Conservation (phyloP, 2,329 filamentous ascomycete species). For the Aspergillus sp. region DNA sequence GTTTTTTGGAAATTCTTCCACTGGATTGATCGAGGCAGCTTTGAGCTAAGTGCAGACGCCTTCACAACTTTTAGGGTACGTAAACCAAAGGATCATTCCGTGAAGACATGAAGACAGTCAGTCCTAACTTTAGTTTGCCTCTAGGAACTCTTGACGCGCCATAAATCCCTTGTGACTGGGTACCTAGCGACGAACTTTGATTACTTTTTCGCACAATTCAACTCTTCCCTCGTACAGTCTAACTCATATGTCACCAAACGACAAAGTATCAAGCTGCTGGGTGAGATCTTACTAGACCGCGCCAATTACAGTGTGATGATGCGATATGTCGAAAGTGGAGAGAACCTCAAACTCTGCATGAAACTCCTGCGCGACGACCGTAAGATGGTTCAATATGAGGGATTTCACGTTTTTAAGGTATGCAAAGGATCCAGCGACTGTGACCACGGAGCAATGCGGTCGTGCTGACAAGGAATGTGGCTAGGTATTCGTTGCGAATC, state of each 20-base stretch:
- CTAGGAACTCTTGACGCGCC: conserved; percentile 88
- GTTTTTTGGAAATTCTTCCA: conserved; percentile 97
- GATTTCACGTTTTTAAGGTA: conserved; percentile 97
- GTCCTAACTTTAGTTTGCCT: conserved; percentile 12
- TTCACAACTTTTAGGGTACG: conserved; percentile 94
- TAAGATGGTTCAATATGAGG: conserved; percentile 99
- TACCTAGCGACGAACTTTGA: conserved; percentile 91
- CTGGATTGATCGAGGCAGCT: conserved; percentile 95
- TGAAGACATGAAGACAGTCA: neutral
- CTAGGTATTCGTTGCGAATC: conserved; percentile 93
- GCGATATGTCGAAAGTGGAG: conserved; percentile 88
- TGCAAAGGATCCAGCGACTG: conserved; percentile 5
- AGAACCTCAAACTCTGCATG: conserved; percentile 98
- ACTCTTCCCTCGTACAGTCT: conserved; percentile 81
- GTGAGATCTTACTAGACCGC: conserved; percentile 89
- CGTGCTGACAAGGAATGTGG: conserved; percentile 22
- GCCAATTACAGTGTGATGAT: conserved; percentile 99
- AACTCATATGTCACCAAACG: conserved; percentile 97
- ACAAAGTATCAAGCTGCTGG: conserved; percentile 95
- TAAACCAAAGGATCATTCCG: neutral
- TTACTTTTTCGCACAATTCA: conserved; percentile 89
- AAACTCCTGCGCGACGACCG: conserved; percentile 91
- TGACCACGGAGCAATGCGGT: neutral
- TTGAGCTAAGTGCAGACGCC: conserved; percentile 94
- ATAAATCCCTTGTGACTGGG: conserved; percentile 85